These are phyloP conservation scores for Parvularia atlantis DNA, from an alignment of 78 protist genomes.

Conservation along the genomic window DNA sequence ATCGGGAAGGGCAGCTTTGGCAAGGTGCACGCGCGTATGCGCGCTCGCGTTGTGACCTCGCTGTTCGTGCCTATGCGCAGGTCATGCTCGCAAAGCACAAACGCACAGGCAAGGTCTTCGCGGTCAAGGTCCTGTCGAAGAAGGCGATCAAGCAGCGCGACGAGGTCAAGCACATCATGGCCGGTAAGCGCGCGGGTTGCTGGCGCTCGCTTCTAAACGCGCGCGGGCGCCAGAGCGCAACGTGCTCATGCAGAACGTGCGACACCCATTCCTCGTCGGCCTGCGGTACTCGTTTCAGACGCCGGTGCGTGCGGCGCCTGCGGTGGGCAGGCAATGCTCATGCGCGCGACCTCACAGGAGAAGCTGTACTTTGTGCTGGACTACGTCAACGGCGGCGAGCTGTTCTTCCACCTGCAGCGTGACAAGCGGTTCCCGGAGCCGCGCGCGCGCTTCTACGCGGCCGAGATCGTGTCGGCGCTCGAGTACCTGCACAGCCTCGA, in stretches of 20 bases:
- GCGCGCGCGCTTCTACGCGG: constrained; percentile 41
- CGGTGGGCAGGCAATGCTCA: no score
- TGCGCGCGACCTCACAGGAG: no score
- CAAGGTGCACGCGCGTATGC: constrained; percentile 7
- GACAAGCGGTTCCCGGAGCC: constrained; percentile 8
- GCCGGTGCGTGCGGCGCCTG: neutral
- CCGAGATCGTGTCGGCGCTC: constrained; percentile 35
- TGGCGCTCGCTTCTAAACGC: no score
- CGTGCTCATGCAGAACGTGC: constrained; percentile 13
- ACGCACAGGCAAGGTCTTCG: neutral
- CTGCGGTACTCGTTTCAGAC: constrained; percentile 74
- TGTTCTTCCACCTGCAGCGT: constrained; percentile 66
- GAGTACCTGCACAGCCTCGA: constrained; percentile 17
- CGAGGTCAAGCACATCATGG: constrained; percentile 11
- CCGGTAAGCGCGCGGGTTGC: no score
- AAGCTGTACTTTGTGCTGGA: constrained; percentile 48
- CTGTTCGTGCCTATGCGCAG: neutral
- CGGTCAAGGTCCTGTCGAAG: neutral
- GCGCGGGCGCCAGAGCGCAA: no score
- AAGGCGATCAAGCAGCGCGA: constrained; percentile 18
- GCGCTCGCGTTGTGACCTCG: neutral
- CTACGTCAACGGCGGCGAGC: constrained; percentile 81
- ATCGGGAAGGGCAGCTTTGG: constrained; percentile 44
- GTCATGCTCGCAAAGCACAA: constrained; percentile 5
- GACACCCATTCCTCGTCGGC: constrained; percentile 62